phyloP scores from a whole-genome alignment of 805 yeast genomes.

The Metschnikowia anglica region DNA sequence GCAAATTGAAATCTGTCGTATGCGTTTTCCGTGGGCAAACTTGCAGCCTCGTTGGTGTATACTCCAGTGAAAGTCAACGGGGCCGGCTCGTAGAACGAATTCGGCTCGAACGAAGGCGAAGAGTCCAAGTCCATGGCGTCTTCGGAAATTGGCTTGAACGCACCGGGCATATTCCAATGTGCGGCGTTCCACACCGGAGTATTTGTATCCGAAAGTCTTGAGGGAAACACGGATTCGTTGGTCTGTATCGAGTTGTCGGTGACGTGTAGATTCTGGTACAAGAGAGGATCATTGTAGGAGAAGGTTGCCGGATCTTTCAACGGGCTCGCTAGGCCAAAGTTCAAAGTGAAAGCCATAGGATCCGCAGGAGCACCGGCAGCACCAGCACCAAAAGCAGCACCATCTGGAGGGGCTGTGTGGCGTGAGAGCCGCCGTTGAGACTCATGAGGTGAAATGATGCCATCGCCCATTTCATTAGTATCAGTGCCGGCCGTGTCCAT shows the following conservation, averaged over 20 bases:
- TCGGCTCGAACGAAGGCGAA: conserved; percentile 33
- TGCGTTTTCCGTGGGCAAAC: background rate
- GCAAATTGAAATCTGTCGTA: conserved; percentile 6
- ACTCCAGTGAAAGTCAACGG: background rate
- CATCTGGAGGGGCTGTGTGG: background rate
- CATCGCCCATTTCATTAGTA: background rate
- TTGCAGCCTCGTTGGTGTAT: background rate
- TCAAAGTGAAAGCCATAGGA: background rate
- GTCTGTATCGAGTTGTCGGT: background rate
- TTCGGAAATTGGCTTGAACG: conserved; percentile 9
- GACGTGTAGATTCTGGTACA: conserved; percentile 5
- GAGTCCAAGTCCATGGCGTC: conserved; percentile 37
- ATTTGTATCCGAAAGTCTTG: background rate
- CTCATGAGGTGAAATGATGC: background rate
- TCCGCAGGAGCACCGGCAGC: background rate
- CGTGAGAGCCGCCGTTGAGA: background rate
- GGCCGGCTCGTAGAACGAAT: background rate
- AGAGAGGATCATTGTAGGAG: conserved; percentile 9
- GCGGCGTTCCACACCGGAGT: conserved; percentile 2
- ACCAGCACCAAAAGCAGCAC: background rate
- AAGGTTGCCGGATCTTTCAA: conserved; percentile 7
- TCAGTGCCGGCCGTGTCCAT: background rate
- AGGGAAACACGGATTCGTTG: background rate
- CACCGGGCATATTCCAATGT: conserved; percentile 18
- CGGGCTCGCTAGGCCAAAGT: conserved; percentile 9